Percentiles rank a stretch among this genome's conserved stretches.
Evolutionary conservation across 768 basidiomycete species (phyloP).

Genomic region (Lactarius hatsudake): DNA sequence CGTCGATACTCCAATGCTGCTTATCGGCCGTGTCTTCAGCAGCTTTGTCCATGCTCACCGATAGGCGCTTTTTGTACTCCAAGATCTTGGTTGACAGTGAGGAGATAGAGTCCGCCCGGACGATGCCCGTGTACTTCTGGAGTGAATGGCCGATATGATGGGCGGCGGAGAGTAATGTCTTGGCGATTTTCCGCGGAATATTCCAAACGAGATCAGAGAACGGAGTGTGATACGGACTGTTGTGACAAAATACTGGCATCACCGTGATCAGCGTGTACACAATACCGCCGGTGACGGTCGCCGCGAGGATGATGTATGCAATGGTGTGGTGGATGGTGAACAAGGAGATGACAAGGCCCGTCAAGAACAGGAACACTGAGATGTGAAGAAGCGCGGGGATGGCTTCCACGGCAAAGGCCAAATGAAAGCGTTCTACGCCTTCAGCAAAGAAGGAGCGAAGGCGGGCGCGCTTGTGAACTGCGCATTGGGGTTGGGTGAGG

Average conservation of each 20-base stretch:
- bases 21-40: not conserved
- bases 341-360: slow-evolving; percentile 21
- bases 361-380: slow-evolving; percentile 18
- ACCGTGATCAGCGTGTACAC: slow-evolving; percentile 14
- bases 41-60: not conserved
- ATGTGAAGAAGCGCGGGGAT: slow-evolving; percentile 16
- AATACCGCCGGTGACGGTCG: not conserved
- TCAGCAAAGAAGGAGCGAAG: slow-evolving; percentile 14
- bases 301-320: slow-evolving; percentile 4
- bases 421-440: slow-evolving; percentile 8
- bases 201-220: slow-evolving; percentile 6
- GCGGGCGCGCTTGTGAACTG: slow-evolving; percentile 15
- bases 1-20: not conserved
- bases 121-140: not conserved
- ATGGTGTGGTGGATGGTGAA: slow-evolving; percentile 15
- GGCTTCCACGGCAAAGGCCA: slow-evolving; percentile 1
- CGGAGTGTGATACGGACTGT: slow-evolving; percentile 16
- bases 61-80: not conserved
- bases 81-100: not conserved
- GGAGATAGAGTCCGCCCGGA: no score
- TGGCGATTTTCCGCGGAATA: not conserved
- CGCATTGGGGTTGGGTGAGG: not conserved
- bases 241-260: slow-evolving; percentile 2
- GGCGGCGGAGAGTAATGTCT: not conserved
- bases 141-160: not conserved